Base-by-base conservation (phyloP, 441 rosid species). In the Pelargonium fulgidum region DNA sequence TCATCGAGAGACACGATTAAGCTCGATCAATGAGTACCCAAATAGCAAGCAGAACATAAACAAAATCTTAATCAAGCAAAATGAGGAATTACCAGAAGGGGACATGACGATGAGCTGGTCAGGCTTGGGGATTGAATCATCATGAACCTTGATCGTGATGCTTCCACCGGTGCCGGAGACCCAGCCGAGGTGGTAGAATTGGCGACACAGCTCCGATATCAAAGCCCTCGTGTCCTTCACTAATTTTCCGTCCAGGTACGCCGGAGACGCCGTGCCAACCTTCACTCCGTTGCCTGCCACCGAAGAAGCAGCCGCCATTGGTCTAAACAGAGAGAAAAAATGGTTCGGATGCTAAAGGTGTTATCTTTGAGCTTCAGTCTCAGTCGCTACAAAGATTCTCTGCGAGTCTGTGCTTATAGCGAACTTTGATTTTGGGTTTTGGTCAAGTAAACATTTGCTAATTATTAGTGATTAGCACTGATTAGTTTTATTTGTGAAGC, bases 141-240 rank as follows among this genome's bases (percentile, higher is more conserved):
- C 99, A 62, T 86, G 91, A 76, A 86, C 96, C 80, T 89, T 90
- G 68, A 85, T 76, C 42, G 99, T 88, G 77, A 90, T 90, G 76
- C 98, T 90, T 54, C 99, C 98, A 3, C 99, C 97, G 1, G 98
- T 92, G 48, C 97, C 99, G 11, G 92, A 89, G 0, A 94, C 96
- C 99, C 99, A 92, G 9, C 98, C 98, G 68, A 86, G 94, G 62
- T 73, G 82, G 75, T 92, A 94, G 75, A 94, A 94, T 9, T 90
- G 98, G 67, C 96, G 91, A 80, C 98, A 91, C 19, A 92, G 93
- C 75, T 94, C 93, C 67, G 96, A 78, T 20, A 92, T 69, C 77
- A 92, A 64, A 62, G 79, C 77, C 73, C 83, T 79, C 4, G 94
- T 76, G 20, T 92, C 97, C 81, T 81, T 81, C 84, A 92, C 85